Base-by-base conservation (phyloP, 2,329 filamentous ascomycete genomes). In the Chrysosporium keratinophilum region DNA sequence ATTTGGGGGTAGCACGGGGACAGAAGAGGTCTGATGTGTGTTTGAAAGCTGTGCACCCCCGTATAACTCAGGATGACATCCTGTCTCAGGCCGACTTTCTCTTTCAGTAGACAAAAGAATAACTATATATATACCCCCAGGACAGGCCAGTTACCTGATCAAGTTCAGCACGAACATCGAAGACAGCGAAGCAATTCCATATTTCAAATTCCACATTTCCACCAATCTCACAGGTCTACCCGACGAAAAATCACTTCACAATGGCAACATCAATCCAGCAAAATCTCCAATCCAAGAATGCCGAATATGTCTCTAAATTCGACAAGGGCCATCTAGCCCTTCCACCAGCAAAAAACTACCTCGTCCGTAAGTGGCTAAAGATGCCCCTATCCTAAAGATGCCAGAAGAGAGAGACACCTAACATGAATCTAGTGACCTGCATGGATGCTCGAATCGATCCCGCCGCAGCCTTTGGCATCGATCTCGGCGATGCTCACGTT, bases 371-470 rank as follows among this genome's bases (percentile, higher is more conserved):
- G 72, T 64, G 19, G 11, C 19, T 14, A 20, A 4, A 44, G 1
- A 20, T n/a, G 23, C 7, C 20, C 7, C 4, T 1, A 5, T 48
- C 14, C 48, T 9, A 35, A n/a, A 19, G 20, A 19, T 41, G 15
- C 14, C 31, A 17, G 20, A n/a, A n/a, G 31, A 45, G 12, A 33
- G 7, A 46, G 9, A 50, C 19, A 35, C 20, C 41, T 55, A n/a
- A 58, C 33, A 35, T 40, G 1, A 7, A 6, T 9, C 41, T 62
- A 78, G 77, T 91, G 43, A 87, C 85, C 0, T 93, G 87, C 69
- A 93, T 93, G 86, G 87, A 93, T 63, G 84, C 87, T 4, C 81
- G 87, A 11, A 74, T 76, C 67, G 77, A 91, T 61, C 81, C 87
- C 0, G 77, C 80, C 2, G 72, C 78, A 11, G 84, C 84, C 1